phyloP scores from a whole-genome alignment of 371 early-diverging fungal species.

The Actinomortierella ambigua region DNA sequence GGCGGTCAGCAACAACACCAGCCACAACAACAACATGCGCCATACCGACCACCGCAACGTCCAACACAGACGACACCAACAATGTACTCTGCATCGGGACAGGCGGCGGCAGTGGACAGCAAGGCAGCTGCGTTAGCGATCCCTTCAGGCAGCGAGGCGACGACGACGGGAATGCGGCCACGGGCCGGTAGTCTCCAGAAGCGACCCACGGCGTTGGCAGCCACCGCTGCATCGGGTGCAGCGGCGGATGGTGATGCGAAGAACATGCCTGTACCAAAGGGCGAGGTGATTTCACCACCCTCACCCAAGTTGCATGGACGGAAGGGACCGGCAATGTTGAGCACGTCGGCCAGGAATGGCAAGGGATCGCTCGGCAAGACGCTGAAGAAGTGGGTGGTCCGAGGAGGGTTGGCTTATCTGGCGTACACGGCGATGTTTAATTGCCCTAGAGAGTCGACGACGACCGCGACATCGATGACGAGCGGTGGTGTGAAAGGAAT shows the following conservation, averaged over 20 bases:
- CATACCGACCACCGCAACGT: slow-evolving; percentile 43
- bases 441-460: slow-evolving; percentile 24
- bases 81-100: slow-evolving; percentile 41
- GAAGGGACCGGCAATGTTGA: slow-evolving; percentile 43
- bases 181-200: slow-evolving; percentile 39
- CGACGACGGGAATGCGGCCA: slow-evolving; percentile 39
- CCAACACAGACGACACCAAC: slow-evolving; percentile 39
- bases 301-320: slow-evolving; percentile 40
- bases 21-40: slow-evolving; percentile 23
- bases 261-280: too few relatives aligned
- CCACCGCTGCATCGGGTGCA: too few relatives aligned
- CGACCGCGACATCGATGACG: too few relatives aligned
- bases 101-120: slow-evolving; percentile 15
- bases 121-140: slow-evolving; percentile 17
- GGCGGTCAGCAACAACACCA: too few relatives aligned
- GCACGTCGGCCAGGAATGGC: slow-evolving; percentile 14
- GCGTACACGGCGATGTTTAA: slow-evolving; percentile 40
- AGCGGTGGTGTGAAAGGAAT: slow-evolving; percentile 32
- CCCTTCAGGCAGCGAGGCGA: slow-evolving; percentile 24
- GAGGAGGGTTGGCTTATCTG: slow-evolving; percentile 34
- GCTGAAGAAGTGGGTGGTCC: slow-evolving; percentile 35
- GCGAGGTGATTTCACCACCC: slow-evolving; percentile 16
- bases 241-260: too few relatives aligned
- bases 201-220: slow-evolving; percentile 14
- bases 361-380: slow-evolving; percentile 10